A percentile compares a stretch with the other conserved stretches of the same genome.
These are phyloP conservation scores for Ensete ventricosum DNA, from an alignment of 176 grass and related monocot genomes.

Conservation along the genomic window DNA sequence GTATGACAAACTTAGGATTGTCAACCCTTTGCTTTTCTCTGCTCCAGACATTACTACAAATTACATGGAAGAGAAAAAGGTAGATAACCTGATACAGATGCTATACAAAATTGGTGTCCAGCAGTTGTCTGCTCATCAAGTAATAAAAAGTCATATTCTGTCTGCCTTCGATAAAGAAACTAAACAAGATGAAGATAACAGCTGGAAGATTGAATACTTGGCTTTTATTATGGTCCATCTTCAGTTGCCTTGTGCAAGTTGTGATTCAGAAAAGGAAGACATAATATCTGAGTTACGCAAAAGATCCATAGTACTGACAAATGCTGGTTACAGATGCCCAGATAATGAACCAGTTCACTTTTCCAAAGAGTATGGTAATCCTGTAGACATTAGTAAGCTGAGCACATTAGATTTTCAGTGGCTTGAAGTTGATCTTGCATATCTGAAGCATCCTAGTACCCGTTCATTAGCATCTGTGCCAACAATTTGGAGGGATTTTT, in stretches of 20 bases:
- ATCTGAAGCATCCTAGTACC: slow-evolving; percentile 61
- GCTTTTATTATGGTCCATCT: slow-evolving; percentile 80
- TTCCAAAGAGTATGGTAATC: slow-evolving; percentile 71
- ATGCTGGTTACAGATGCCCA: slow-evolving; percentile 60
- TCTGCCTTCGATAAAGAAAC: slow-evolving; percentile 35
- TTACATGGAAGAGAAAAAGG: slow-evolving; percentile 46
- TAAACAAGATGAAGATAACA: slow-evolving; percentile 20
- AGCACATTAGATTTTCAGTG: slow-evolving; percentile 45
- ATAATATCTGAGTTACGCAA: slow-evolving; percentile 61
- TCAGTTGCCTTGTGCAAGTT: slow-evolving; percentile 65
- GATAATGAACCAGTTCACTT: slow-evolving; percentile 72
- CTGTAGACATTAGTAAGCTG: slow-evolving; percentile 45
- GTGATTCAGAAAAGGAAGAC: slow-evolving; percentile 54
- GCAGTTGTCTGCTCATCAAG: slow-evolving; percentile 88
- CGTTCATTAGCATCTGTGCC: slow-evolving; percentile 28
- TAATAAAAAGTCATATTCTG: slow-evolving; percentile 78
- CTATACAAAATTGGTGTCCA: slow-evolving; percentile 63
- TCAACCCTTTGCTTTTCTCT: slow-evolving; percentile 52
- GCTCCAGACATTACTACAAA: slow-evolving; percentile 38
- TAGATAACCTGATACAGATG: slow-evolving; percentile 52
- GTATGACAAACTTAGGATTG: slow-evolving; percentile 59
- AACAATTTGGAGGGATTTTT: slow-evolving; percentile 62
- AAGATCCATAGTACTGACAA: slow-evolving; percentile 66
- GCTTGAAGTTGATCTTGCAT: slow-evolving; percentile 66
- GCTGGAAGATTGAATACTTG: slow-evolving; percentile 64